phyloP scores from a whole-genome alignment of 1,139 yeast genomes.

The Suhomyces choctaworum region DNA sequence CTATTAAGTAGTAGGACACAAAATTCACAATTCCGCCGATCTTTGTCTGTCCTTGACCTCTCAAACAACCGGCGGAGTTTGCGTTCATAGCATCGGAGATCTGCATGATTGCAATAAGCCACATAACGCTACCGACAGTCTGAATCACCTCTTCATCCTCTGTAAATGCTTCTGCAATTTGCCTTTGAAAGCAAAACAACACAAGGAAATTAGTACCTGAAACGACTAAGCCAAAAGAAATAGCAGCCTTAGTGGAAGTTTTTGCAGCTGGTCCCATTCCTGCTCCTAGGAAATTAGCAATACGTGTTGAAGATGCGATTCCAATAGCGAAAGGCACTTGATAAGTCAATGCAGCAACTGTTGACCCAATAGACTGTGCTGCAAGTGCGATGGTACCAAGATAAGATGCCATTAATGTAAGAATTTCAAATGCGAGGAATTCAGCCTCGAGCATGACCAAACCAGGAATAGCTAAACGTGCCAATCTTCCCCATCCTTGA shows the following conservation, averaged over 20 bases:
- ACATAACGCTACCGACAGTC: slow-evolving; percentile 45
- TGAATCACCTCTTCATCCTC: slow-evolving; percentile 43
- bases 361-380: slow-evolving; percentile 58
- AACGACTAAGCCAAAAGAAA: slow-evolving; percentile 44
- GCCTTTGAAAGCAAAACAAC: slow-evolving; percentile 37
- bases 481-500: slow-evolving; percentile 47
- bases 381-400: slow-evolving; percentile 56
- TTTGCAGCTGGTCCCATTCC: slow-evolving; percentile 49
- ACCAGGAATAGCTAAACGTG: slow-evolving; percentile 65
- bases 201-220: slow-evolving; percentile 43
- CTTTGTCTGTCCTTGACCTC: slow-evolving; percentile 62
- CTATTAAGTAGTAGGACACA: slow-evolving; percentile 52
- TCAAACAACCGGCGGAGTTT: slow-evolving; percentile 57
- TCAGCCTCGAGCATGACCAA: slow-evolving; percentile 74
- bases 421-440: slow-evolving; percentile 68
- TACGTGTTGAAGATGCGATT: slow-evolving; percentile 59
- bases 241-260: slow-evolving; percentile 46
- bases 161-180: slow-evolving; percentile 43
- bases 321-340: slow-evolving; percentile 62
- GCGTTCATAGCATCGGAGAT: slow-evolving; percentile 59
- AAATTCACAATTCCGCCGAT: slow-evolving; percentile 60
- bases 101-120: slow-evolving; percentile 57
- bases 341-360: slow-evolving; percentile 53
- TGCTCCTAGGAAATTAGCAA: slow-evolving; percentile 61
- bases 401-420: slow-evolving; percentile 63